Base-by-base conservation (phyloP, 352 stramenopile species). In the Phytophthora quininea region DNA sequence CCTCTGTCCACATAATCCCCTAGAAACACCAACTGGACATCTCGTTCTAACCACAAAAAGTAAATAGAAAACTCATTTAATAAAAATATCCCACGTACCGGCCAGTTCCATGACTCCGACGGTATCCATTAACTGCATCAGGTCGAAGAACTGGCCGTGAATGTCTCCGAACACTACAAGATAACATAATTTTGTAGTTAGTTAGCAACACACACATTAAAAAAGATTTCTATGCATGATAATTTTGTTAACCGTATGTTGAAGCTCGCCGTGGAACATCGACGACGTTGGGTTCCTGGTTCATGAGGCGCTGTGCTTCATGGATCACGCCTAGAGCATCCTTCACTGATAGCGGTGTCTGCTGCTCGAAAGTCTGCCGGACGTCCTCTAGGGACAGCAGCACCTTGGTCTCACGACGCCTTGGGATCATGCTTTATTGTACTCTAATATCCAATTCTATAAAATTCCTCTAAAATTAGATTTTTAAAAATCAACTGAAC, bases 1-100 rank as follows among this genome's bases (percentile, higher is more conserved):
- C 87, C 88, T 8, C 88, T 80, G 38, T 94, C 86, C 15, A 95
- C 84, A 38, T 94, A 95, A 58, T 94, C 88, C 9, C 86, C 84
- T 1, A 95, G 51, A 47, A 95, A 94, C 10, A 95, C 54, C 32
- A 95, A 40, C 32, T 84, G 84, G 14, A 82, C 49, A 52, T 92
- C 78, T 29, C 64, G 58, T 3, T 86, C 73, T 86, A 37, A 47
- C 7, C 46, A 62, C 6, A 31, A 27, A 27, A 50, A 0, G 2
- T 2, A 38, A 32, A 38, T 29, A 45, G 38, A 30, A 15, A 42
- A 3, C 19, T n/a, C 10, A 33, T 14, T 12, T 27, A 24, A 54
- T 8, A 54, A 3, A 9, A 45, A 9, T 42, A 19, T 19, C 5
- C 9, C 7, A 29, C 19, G 40, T 45, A 89, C 80, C 69, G 29